Percentiles rank a stretch among this genome's conserved stretches.
These are phyloP conservation scores for Helianthus annuus DNA, from an alignment of 129 eudicot genomes.

Conservation along the genomic window HanXRQr2.0-SUNRISE NC_035436.2:201353071-201353570, in stretches of 20 bases:
- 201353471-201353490: slow-evolving; percentile 19
- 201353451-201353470: slow-evolving; percentile 23
- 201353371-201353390: slow-evolving; percentile 20
- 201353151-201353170: slow-evolving; percentile 25
- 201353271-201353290: slow-evolving; percentile 4
- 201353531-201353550: no score
- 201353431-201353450: slow-evolving; percentile 18
- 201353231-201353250: slow-evolving; percentile 15
- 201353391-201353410: slow-evolving; percentile 19
- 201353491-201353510: background rate
- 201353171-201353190: background rate
- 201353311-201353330: slow-evolving; percentile 8
- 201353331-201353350: slow-evolving; percentile 11
- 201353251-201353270: background rate
- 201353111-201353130: slow-evolving; percentile 9
- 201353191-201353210: slow-evolving; percentile 5
- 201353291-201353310: slow-evolving; percentile 1
- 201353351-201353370: background rate
- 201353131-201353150: slow-evolving; percentile 3
- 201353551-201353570: no score
- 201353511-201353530: background rate
- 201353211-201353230: background rate
- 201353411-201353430: slow-evolving; percentile 22
- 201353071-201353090: background rate
- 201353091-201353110: background rate